Evolutionary conservation across 2,329 filamentous ascomycete genomes (phyloP), one percentile per base, ranked within the genome.

Genomic region (Cadophora luteo-olivacea): DNA sequence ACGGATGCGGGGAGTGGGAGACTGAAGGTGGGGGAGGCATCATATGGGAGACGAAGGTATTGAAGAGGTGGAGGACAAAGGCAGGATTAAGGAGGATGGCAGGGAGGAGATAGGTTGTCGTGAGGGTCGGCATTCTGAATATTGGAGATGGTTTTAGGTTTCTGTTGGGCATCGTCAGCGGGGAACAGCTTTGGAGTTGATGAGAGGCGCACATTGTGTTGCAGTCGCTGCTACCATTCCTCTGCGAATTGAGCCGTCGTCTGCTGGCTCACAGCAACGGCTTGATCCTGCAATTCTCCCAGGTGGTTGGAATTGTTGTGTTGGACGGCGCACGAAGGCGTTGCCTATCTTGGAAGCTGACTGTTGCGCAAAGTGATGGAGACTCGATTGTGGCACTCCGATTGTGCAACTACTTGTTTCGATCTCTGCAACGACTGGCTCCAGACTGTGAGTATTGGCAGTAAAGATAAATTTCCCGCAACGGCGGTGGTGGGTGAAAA

Each of bases 31-130:
- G 72, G 3, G 78, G 75, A 60, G 79, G 78, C 41, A 75, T 66
- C 22, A 77, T 61, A 62, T 79, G 75, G 14, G 78, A 80, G 33
- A 80, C 69, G 60, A 80, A 74, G 49, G 79, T 80, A 62, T 82
- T 81, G 60, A 81, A 75, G 58, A 78, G 72, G 65, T 81, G 79
- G 36, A 82, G 76, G 64, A 81, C 71, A 65, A 82, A 74, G 49
- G 79, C 74, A 4, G 80, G 80, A 67, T 81, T 81, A 69, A 80
- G 77, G 33, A 81, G 69, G 68, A 81, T 76, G 38, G 78, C 78
- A 25, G 79, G 78, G 32, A 80, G 64, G 38, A 80, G 69, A 69
- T 80, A 79, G 63, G 61, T 72, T 6, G 73, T 65, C 25, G 71
- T 72, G 24, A 78, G 67, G 49, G 72, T 70, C 38, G 73, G 70